A percentile compares a stretch with the other conserved stretches of the same genome.
These are phyloP conservation scores for Corynascus novoguineensis DNA, from an alignment of 495 filamentous ascomycete genomes.

Conservation along the genomic window DNA sequence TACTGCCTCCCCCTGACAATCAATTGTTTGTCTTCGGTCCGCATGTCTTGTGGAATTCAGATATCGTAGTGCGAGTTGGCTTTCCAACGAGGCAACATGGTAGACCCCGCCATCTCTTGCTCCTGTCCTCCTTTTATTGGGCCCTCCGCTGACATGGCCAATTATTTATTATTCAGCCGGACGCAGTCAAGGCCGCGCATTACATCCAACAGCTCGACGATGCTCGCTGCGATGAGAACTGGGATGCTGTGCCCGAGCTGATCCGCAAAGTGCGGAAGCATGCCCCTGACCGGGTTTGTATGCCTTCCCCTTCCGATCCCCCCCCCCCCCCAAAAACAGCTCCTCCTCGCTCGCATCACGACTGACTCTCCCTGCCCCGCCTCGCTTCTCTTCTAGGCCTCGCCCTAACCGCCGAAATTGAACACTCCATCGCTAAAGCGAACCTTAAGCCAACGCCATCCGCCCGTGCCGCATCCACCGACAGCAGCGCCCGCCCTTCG, in stretches of 20 bases:
- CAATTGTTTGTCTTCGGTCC: slow-evolving; percentile 5
- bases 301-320: slow-evolving; percentile 22
- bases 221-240: slow-evolving; percentile 80
- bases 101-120: slow-evolving; percentile 1
- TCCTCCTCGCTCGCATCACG: too few species aligned
- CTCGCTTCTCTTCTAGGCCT: slow-evolving; percentile 55
- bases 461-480: slow-evolving; percentile 35
- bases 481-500: slow-evolving; percentile 17
- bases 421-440: slow-evolving; percentile 55
- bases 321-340: not conserved
- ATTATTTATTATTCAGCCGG: slow-evolving; percentile 31
- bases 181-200: slow-evolving; percentile 62
- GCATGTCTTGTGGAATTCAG: slow-evolving; percentile 28
- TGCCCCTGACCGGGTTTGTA: slow-evolving; percentile 82
- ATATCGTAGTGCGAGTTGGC: slow-evolving; percentile 32
- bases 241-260: slow-evolving; percentile 85
- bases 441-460: slow-evolving; percentile 37
- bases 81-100: slow-evolving; percentile 28
- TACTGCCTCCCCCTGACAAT: not conserved
- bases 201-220: slow-evolving; percentile 77
- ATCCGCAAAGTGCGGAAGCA: slow-evolving; percentile 90
- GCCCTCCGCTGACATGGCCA: slow-evolving; percentile 16
- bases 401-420: slow-evolving; percentile 66
- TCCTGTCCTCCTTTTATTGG: not conserved
- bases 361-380: not conserved